A percentile compares a stretch with the other conserved stretches of the same genome.
Conservation (phyloP, 495 filamentous ascomycete genomes). For the Podospora conica region DNA sequence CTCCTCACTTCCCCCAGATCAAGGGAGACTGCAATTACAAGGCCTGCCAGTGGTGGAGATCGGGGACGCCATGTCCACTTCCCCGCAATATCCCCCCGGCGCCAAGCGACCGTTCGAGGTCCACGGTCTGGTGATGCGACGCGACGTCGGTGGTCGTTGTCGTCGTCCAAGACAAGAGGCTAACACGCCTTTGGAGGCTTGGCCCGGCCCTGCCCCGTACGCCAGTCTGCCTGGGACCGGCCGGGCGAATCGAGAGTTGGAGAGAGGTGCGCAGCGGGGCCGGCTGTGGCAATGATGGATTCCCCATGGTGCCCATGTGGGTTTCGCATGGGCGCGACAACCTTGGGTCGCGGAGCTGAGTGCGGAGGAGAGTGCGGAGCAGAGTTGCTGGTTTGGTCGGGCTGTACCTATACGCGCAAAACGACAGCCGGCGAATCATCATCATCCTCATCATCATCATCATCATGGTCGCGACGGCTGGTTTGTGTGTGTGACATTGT, state of each 20-base stretch:
- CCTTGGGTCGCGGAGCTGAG: background rate
- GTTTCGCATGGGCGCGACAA: background rate
- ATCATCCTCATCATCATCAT: too few species aligned
- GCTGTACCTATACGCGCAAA: too few species aligned
- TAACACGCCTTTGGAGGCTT: background rate
- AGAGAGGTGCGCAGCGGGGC: too few species aligned
- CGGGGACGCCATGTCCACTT: background rate
- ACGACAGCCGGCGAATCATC: background rate
- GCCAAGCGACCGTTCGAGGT: background rate
- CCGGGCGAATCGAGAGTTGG: background rate
- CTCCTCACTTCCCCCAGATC: background rate
- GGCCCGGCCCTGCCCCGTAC: background rate
- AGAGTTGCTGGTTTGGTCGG: background rate
- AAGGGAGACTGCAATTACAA: background rate
- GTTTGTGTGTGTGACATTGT: too few species aligned
- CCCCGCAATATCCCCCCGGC: background rate
- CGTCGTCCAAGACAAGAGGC: background rate
- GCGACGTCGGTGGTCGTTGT: background rate
- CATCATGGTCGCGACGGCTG: too few species aligned
- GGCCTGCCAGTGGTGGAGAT: background rate
- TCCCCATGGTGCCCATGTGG: background rate
- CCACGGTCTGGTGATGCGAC: background rate
- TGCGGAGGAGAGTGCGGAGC: background rate
- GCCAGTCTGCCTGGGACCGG: background rate
- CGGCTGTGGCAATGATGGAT: background rate